phyloP scores from a whole-genome alignment of 2,329 filamentous ascomycete genomes.

The Aspergillus ruber region DNA sequence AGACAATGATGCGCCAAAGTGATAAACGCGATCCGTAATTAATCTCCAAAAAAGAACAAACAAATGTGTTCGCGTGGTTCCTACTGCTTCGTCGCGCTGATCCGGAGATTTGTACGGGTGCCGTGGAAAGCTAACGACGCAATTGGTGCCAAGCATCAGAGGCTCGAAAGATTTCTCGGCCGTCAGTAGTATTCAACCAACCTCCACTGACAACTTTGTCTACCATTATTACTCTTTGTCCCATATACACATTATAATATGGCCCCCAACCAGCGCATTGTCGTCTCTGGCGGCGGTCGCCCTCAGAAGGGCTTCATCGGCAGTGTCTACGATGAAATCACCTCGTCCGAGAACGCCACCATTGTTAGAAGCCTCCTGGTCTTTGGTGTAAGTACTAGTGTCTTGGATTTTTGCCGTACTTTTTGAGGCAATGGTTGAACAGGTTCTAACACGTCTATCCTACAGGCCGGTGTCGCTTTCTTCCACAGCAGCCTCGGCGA shows the following conservation, averaged over 20 bases:
- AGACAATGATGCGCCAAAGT: background rate
- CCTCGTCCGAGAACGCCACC: slow-evolving; percentile 61
- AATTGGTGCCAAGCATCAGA: slow-evolving; percentile 23
- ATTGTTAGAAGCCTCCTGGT: slow-evolving; percentile 62
- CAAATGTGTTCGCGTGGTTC: background rate
- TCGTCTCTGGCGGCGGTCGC: slow-evolving; percentile 43
- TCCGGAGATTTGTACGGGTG: slow-evolving; percentile 19
- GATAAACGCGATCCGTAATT: background rate
- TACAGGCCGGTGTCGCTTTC: slow-evolving; percentile 60
- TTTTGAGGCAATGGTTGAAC: background rate
- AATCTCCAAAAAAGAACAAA: background rate
- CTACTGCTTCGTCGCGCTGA: slow-evolving; percentile 6
- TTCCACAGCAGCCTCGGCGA: slow-evolving; percentile 63
- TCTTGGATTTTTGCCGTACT: slow-evolving; percentile 2
- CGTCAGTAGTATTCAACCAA: background rate
- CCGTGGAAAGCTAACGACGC: slow-evolving; percentile 26
- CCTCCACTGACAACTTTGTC: background rate
- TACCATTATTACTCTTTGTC: background rate
- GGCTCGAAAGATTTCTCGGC: slow-evolving; percentile 29
- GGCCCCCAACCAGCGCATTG: slow-evolving; percentile 56
- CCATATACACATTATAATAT: slow-evolving; percentile 39
- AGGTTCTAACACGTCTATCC: slow-evolving; percentile 6
- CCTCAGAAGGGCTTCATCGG: slow-evolving; percentile 48
- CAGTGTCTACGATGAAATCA: slow-evolving; percentile 57
- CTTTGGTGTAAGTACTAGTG: slow-evolving; percentile 55